These are phyloP conservation scores for Chamaecyparis obtusa DNA, from an alignment of 75 land plant genomes.

Conservation along the genomic window DNA sequence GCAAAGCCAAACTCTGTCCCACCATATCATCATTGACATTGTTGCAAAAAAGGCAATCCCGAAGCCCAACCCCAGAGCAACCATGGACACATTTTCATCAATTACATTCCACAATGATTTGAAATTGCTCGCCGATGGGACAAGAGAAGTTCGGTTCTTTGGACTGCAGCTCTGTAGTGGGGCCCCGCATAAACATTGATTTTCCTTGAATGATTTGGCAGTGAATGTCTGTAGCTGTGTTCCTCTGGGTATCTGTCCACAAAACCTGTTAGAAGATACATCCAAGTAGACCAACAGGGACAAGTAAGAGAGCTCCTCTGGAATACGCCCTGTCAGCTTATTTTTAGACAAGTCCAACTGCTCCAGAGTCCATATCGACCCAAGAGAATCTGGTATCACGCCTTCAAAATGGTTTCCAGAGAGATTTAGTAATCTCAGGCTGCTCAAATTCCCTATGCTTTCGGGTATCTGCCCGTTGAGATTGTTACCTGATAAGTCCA, in stretches of 20 bases:
- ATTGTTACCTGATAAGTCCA: conserved; percentile 25
- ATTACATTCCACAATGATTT: no score
- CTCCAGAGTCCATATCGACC: not conserved
- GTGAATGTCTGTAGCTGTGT: conserved; percentile 37
- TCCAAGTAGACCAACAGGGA: not conserved
- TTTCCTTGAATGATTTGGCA: conserved; percentile 48
- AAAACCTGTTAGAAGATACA: no score
- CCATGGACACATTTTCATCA: no score
- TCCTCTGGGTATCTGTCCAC: conserved; percentile 37
- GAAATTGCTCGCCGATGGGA: no score
- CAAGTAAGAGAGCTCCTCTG: not conserved
- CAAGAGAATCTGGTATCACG: not conserved
- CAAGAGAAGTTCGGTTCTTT: not conserved
- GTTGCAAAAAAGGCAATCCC: no score
- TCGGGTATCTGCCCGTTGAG: conserved; percentile 30
- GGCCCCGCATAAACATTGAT: conserved; percentile 32
- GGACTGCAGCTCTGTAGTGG: conserved; percentile 49
- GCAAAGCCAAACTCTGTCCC: no score
- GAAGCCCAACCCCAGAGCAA: no score
- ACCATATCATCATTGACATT: no score
- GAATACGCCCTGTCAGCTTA: not conserved
- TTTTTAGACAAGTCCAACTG: conserved; percentile 2
- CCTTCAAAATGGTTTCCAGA: no score
- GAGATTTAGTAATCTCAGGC: no score
- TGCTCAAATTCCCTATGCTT: conserved; percentile 14